Conservation (phyloP, 2,329 filamentous ascomycete genomes). For the Pseudogymnoascus sp. region DNA sequence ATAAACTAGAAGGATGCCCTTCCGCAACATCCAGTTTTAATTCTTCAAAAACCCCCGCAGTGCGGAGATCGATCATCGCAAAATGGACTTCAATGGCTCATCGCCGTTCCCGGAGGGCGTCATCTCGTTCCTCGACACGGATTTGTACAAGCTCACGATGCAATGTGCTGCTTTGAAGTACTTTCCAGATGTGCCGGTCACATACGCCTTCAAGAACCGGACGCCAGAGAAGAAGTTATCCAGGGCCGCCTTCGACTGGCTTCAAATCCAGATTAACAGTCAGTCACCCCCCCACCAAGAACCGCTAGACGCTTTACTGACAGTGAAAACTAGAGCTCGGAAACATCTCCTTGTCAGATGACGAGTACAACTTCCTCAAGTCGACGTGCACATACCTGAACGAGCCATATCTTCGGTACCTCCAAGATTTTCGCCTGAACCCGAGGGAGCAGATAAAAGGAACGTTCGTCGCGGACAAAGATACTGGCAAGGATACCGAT, state of each 20-base stretch:
- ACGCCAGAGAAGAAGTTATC: constrained; percentile 90
- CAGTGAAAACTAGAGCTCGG: constrained; percentile 56
- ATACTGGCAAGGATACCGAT: constrained; percentile 56
- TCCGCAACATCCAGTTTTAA: neutral
- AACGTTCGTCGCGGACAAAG: constrained; percentile 49
- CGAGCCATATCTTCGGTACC: constrained; percentile 68
- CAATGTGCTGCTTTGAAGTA: constrained; percentile 93
- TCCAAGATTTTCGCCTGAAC: constrained; percentile 71
- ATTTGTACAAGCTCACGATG: constrained; percentile 92
- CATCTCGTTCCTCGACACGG: constrained; percentile 74
- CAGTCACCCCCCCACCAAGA: constrained; percentile 26
- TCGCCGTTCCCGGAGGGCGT: constrained; percentile 66
- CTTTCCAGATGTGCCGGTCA: constrained; percentile 74
- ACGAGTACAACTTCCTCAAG: constrained; percentile 74
- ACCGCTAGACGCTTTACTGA: constrained; percentile 20
- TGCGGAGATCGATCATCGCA: constrained; percentile 8
- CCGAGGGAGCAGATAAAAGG: constrained; percentile 66
- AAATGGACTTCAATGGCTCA: constrained; percentile 59
- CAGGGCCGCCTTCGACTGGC: constrained; percentile 74
- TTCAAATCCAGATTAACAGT: constrained; percentile 76
- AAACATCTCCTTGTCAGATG: constrained; percentile 67
- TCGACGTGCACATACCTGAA: constrained; percentile 74
- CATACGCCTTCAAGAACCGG: constrained; percentile 90
- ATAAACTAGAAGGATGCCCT: neutral
- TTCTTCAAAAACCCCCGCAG: neutral